Base-by-base conservation (phyloP, 441 rosid genomes). In the Adansonia gregorii region DNA sequence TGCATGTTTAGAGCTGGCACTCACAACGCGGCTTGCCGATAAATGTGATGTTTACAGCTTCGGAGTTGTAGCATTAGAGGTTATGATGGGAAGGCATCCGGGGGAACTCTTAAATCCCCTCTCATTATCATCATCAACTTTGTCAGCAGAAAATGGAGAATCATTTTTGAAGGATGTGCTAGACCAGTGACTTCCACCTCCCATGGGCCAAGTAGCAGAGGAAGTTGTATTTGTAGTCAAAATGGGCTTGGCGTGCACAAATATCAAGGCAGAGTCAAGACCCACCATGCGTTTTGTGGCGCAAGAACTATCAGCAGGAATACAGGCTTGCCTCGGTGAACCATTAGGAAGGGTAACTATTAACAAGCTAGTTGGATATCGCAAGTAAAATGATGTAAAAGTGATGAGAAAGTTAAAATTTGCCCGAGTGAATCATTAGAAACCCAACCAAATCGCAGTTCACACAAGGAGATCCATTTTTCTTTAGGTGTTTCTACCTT, bases 41-140 rank as follows among this genome's bases (percentile, higher is more conserved):
- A 89, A 90, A 83, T 83, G 89, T 1, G 92, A 91, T 56, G 86
- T 88, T n/a, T 91, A 83, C 27, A 88, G 92, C 68, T 91, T 88
- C 49, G 95, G 91, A n/a, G 88, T 91, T n/a, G 91, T 89, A 72
- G 79, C 87, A 11, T 19, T 89, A 46, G 95, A 91, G 75, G 82
- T 83, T 3, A 84, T 91, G 90, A 86, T 86, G 90, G 95, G 92
- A 72, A 86, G 70, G 84, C 95, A 89, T 48, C 95, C 92, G 0
- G 88, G 93, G 58, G 74, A 70, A 27, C 61, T 70, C 74, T 51
- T 70, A 24, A 70, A 52, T 70, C 45, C 60, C 45, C 12, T 79
- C n/a, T 54, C 78, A 59, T 76, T 51, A 11, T 51, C 75, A 0
- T 76, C 60, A 8, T 51, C 73, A 1, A 14, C 78, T 0, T 45